A percentile compares a stretch with the other conserved stretches of the same genome.
Conservation (phyloP, 768 basidiomycete genomes). For the Suillus brevipes region DNA sequence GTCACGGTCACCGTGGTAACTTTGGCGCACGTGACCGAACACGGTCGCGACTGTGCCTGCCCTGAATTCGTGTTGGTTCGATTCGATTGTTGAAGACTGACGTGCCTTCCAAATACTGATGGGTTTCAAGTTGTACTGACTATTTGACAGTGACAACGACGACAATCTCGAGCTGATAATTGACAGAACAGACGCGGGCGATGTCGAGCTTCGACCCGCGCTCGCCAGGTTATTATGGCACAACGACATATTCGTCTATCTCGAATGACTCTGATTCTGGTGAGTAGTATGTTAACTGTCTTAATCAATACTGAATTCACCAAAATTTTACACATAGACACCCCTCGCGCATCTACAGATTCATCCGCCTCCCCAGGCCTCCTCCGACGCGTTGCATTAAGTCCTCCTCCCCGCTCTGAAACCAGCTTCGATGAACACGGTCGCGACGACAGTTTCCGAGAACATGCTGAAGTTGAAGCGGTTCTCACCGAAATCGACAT, state of each 20-base stretch:
- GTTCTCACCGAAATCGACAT: constrained; percentile 67
- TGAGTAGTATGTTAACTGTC: constrained; percentile 28
- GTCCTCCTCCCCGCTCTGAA: constrained; percentile 14
- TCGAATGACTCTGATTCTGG: constrained; percentile 56
- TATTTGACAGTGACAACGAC: not conserved
- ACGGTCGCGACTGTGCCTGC: constrained; percentile 40
- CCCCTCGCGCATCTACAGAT: constrained; percentile 50
- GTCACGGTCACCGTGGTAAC: not conserved
- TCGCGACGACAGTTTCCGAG: constrained; percentile 27
- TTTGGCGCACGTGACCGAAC: constrained; percentile 36
- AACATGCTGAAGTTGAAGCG: constrained; percentile 62
- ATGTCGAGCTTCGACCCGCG: constrained; percentile 44
- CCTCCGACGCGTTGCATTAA: constrained; percentile 13
- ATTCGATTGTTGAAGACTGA: constrained; percentile 17
- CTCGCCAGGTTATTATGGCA: constrained; percentile 60
- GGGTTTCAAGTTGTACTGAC: constrained; percentile 1
- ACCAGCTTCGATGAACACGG: constrained; percentile 15
- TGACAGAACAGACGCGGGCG: constrained; percentile 21
- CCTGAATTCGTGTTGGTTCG: constrained; percentile 36
- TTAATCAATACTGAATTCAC: not conserved
- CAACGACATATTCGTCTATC: constrained; percentile 54
- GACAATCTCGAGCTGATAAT: constrained; percentile 32
- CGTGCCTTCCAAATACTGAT: constrained; percentile 26
- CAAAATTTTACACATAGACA: constrained; percentile 33
- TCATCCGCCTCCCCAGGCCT: constrained; percentile 5